Percentiles rank a stretch among this genome's conserved stretches.
Conservation (phyloP, 345 rosid genomes). For the Citrus cavaleriei region DNA sequence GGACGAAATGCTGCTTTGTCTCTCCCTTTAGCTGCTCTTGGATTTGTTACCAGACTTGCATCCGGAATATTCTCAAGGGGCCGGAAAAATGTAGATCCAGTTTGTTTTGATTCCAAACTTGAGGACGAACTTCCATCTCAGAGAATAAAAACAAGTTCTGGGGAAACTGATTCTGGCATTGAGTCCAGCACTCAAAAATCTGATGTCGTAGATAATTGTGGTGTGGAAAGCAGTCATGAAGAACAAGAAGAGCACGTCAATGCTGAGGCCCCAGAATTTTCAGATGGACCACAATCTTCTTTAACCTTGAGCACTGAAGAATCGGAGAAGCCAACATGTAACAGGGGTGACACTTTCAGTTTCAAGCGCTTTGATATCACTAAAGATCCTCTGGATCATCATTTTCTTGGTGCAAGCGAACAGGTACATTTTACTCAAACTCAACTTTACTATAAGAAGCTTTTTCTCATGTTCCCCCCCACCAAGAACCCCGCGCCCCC, state of each 20-base stretch:
- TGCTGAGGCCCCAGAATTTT: slow-evolving; percentile 25
- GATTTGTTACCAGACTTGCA: slow-evolving; percentile 77
- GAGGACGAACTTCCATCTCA: slow-evolving; percentile 41
- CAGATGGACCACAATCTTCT: slow-evolving; percentile 31
- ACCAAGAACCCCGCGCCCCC: rapidly evolving
- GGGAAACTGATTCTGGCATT: slow-evolving; percentile 35
- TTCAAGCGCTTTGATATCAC: slow-evolving; percentile 77
- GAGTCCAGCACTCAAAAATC: slow-evolving; percentile 44
- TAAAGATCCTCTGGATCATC: slow-evolving; percentile 81
- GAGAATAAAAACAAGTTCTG: slow-evolving; percentile 20
- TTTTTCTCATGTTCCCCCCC: neutral
- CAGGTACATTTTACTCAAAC: slow-evolving; percentile 45
- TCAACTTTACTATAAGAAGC: neutral
- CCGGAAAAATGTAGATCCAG: slow-evolving; percentile 46
- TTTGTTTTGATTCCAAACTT: slow-evolving; percentile 37
- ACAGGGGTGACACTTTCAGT: slow-evolving; percentile 33
- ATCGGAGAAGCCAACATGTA: slow-evolving; percentile 28
- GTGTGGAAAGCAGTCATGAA: slow-evolving; percentile 27
- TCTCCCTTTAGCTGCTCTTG: slow-evolving; percentile 88
- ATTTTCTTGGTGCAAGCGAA: slow-evolving; percentile 57
- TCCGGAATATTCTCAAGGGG: slow-evolving; percentile 80
- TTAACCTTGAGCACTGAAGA: slow-evolving; percentile 32
- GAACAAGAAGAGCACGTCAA: slow-evolving; percentile 25
- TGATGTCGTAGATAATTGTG: slow-evolving; percentile 29
- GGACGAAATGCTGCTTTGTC: slow-evolving; percentile 72